phyloP scores from a whole-genome alignment of 1,139 yeast species.

The Blastobotrys persicus region DNA sequence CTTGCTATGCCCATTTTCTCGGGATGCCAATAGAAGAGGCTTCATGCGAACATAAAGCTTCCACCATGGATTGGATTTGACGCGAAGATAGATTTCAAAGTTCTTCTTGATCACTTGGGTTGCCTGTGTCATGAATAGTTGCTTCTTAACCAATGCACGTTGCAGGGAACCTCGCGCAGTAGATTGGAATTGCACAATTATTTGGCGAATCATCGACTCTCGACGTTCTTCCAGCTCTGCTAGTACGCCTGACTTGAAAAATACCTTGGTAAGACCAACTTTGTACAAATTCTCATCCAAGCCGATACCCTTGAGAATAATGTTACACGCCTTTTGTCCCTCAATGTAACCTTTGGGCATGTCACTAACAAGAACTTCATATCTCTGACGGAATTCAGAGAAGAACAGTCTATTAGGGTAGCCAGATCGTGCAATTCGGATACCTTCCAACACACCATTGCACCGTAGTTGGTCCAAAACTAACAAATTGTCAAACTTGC shows the following conservation, averaged over 20 bases:
- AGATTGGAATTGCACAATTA: slow-evolving; percentile 67
- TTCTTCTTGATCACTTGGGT: slow-evolving; percentile 67
- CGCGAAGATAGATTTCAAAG: slow-evolving; percentile 51
- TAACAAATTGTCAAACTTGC: slow-evolving; percentile 66
- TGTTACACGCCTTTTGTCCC: slow-evolving; percentile 64
- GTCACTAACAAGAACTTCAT: slow-evolving; percentile 58
- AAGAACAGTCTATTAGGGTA: slow-evolving; percentile 90
- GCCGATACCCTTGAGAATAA: slow-evolving; percentile 58
- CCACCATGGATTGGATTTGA: slow-evolving; percentile 79
- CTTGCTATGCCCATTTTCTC: slow-evolving; percentile 55
- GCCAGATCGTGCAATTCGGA: slow-evolving; percentile 94
- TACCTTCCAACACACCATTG: slow-evolving; percentile 98
- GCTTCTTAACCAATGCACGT: slow-evolving; percentile 51
- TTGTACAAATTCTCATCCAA: slow-evolving; percentile 67
- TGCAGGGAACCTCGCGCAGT: slow-evolving; percentile 59
- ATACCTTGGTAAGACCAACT: slow-evolving; percentile 83
- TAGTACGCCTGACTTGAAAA: slow-evolving; percentile 94
- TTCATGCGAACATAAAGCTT: slow-evolving; percentile 65
- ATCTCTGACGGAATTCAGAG: slow-evolving; percentile 73
- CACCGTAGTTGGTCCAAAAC: slow-evolving; percentile 90
- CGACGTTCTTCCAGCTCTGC: slow-evolving; percentile 84
- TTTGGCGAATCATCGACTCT: slow-evolving; percentile 57
- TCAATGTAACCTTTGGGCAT: slow-evolving; percentile 38
- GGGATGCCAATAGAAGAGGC: slow-evolving; percentile 71
- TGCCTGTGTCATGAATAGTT: slow-evolving; percentile 64